Percentiles rank a stretch among this genome's conserved stretches.
Evolutionary conservation across 192 early-diverging fungal genomes (phyloP).

Genomic region (Podila verticillata): DNA sequence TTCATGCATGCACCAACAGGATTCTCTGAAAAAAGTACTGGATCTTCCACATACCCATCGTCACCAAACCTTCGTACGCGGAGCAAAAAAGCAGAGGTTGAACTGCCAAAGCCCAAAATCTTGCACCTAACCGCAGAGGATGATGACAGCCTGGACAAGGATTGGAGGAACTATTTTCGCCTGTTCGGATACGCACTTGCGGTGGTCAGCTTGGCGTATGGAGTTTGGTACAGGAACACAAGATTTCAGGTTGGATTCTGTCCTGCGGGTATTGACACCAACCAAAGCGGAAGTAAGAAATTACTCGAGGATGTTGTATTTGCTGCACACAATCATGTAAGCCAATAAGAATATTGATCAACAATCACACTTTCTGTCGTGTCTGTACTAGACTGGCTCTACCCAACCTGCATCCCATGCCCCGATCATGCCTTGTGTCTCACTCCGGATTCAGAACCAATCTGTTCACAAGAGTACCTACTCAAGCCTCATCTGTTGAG

Average conservation of each 20-base stretch:
- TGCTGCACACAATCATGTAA: background rate
- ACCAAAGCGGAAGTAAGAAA: background rate
- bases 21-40: background rate
- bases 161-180: conserved; percentile 5
- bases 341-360: no score
- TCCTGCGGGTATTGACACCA: background rate
- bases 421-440: conserved; percentile 50
- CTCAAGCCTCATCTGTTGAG: conserved; percentile 44
- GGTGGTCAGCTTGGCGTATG: conserved; percentile 28
- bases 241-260: conserved; percentile 47
- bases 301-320: background rate
- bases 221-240: conserved; percentile 46
- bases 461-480: conserved; percentile 47
- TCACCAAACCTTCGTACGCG: conserved; percentile 7
- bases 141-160: background rate
- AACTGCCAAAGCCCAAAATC: conserved; percentile 15
- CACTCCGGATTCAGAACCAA: conserved; percentile 18
- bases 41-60: background rate
- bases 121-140: conserved; percentile 7
- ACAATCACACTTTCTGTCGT: background rate
- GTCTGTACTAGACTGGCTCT: conserved; percentile 27
- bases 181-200: conserved; percentile 7
- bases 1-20: conserved; percentile 27
- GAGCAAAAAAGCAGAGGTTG: background rate
- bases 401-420: conserved; percentile 55